These are phyloP conservation scores for Pueraria montana DNA, from an alignment of 306 rosid species.

Conservation along the genomic window DNA sequence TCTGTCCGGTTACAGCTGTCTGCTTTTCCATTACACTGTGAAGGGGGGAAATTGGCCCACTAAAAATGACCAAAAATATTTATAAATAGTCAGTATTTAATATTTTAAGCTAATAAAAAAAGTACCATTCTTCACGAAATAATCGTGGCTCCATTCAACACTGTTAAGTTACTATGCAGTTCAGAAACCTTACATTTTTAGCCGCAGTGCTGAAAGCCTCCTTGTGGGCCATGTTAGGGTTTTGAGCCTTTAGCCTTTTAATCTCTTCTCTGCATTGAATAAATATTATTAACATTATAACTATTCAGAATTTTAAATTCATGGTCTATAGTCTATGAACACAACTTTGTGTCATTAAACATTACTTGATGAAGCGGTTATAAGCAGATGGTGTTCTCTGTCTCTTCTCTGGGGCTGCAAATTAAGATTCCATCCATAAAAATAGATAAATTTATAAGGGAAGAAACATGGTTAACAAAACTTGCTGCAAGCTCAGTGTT, in stretches of 20 bases:
- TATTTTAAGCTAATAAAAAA: not conserved
- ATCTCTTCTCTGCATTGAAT: slow-evolving; percentile 22
- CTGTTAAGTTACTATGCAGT: not conserved
- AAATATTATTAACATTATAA: not conserved
- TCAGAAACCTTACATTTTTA: slow-evolving; percentile 8
- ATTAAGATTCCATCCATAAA: not conserved
- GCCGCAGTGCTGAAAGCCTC: slow-evolving; percentile 24
- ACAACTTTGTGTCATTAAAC: not conserved
- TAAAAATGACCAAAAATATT: not conserved
- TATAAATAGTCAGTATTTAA: not conserved
- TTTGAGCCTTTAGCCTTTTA: slow-evolving; percentile 14
- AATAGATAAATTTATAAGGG: not conserved
- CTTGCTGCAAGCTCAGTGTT: not conserved
- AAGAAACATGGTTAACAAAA: not conserved
- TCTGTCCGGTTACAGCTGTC: not conserved
- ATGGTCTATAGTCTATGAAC: not conserved
- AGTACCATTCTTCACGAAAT: not conserved
- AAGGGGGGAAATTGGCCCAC: slow-evolving; percentile 19
- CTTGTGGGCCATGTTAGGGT: slow-evolving; percentile 13
- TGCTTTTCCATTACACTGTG: not conserved
- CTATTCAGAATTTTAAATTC: not conserved
- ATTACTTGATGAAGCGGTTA: slow-evolving; percentile 18
- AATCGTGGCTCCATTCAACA: not conserved
- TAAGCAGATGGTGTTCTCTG: slow-evolving; percentile 17
- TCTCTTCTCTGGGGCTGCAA: slow-evolving; percentile 20